Evolutionary conservation across 495 filamentous ascomycete species (phyloP).

Genomic region (Xylaria flabelliformis): DNA sequence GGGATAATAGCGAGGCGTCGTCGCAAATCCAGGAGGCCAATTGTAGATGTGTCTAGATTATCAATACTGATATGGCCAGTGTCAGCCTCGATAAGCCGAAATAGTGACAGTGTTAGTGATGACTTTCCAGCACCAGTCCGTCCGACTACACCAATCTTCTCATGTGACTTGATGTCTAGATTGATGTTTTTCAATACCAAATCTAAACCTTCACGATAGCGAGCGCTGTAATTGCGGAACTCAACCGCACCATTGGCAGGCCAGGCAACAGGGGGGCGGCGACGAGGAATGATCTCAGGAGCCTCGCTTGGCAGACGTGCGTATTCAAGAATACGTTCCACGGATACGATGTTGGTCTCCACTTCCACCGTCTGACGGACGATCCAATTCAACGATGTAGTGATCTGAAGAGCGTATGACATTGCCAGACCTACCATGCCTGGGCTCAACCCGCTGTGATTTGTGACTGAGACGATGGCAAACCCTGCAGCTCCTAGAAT

Average conservation of each 20-base stretch:
- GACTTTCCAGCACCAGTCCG: slow-evolving; percentile 97
- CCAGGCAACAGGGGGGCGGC: slow-evolving; percentile 88
- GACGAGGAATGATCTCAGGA: slow-evolving; percentile 88
- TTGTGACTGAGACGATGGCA: slow-evolving; percentile 79
- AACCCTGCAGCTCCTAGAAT: slow-evolving; percentile 88
- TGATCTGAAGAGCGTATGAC: slow-evolving; percentile 97
- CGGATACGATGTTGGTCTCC: slow-evolving; percentile 98
- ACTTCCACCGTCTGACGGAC: slow-evolving; percentile 99
- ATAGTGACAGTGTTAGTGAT: slow-evolving; percentile 89
- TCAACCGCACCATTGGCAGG: slow-evolving; percentile 88
- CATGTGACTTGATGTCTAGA: slow-evolving; percentile 88
- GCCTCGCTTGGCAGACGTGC: slow-evolving; percentile 92
- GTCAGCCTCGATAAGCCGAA: slow-evolving; percentile 91
- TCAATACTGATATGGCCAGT: slow-evolving; percentile 88
- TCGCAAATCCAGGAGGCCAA: slow-evolving; percentile 88
- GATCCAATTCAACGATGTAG: slow-evolving; percentile 99
- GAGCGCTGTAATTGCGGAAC: slow-evolving; percentile 91
- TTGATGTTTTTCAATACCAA: slow-evolving; percentile 92
- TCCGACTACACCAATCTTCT: slow-evolving; percentile 98
- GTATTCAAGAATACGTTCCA: slow-evolving; percentile 97
- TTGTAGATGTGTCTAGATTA: slow-evolving; percentile 82
- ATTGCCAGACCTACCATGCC: slow-evolving; percentile 93
- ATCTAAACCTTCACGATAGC: slow-evolving; percentile 88
- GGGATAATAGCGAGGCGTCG: slow-evolving; percentile 96
- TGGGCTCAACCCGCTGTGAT: slow-evolving; percentile 67